A percentile compares a stretch with the other conserved stretches of the same genome.
phyloP scores from a whole-genome alignment of 192 early-diverging fungal genomes.

The Coemansia sp. region DNA sequence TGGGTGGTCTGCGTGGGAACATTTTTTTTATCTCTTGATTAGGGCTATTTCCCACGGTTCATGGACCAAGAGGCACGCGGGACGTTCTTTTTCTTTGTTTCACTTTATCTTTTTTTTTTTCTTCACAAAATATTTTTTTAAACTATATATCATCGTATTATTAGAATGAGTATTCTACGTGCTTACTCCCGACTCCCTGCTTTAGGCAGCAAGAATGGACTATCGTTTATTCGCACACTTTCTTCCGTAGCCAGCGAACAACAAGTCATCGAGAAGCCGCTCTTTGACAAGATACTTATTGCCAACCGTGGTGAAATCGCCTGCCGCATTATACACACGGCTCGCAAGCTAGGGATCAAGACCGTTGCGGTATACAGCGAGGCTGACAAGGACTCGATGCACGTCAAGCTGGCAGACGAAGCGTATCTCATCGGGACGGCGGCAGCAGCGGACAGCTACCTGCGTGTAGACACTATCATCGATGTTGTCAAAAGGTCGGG shows the following conservation, averaged over 20 bases:
- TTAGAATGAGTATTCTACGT: slow-evolving; percentile 1
- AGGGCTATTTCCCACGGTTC: neutral
- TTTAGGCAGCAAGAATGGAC: neutral
- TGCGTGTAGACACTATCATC: slow-evolving; percentile 81
- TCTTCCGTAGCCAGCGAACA: slow-evolving; percentile 1
- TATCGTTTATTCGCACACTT: slow-evolving; percentile 1
- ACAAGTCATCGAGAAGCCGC: neutral
- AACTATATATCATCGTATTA: neutral
- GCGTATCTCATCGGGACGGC: slow-evolving; percentile 82
- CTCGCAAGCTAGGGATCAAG: slow-evolving; percentile 91
- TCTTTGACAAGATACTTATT: slow-evolving; percentile 90
- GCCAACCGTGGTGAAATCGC: slow-evolving; percentile 98
- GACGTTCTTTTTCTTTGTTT: neutral
- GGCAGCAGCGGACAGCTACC: slow-evolving; percentile 78
- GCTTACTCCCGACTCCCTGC: slow-evolving; percentile 3
- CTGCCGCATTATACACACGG: slow-evolving; percentile 88
- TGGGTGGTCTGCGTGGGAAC: neutral
- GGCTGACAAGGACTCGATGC: slow-evolving; percentile 82
- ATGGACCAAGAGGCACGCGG: neutral
- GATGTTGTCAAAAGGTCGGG: slow-evolving; percentile 74
- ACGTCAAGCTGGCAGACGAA: slow-evolving; percentile 89
- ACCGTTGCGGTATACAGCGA: slow-evolving; percentile 95
- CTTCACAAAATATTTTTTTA: neutral
- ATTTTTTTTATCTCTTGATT: neutral
- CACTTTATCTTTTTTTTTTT: neutral